Evolutionary conservation across 345 rosid genomes (phyloP).

Genomic region (Carallia brachiata): DNA sequence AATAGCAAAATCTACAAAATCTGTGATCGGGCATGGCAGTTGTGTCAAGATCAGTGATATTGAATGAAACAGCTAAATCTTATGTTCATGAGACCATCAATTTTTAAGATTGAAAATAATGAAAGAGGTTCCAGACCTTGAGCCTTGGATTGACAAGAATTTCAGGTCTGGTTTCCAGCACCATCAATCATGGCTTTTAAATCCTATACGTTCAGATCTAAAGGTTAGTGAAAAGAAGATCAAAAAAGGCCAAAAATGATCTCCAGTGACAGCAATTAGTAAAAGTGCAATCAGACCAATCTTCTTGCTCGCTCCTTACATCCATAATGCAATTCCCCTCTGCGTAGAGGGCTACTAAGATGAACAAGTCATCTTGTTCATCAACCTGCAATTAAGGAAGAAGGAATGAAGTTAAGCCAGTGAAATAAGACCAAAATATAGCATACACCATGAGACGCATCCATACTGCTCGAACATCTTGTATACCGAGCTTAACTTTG

Average conservation of each 20-base stretch:
- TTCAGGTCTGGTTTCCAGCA: constrained; percentile 80
- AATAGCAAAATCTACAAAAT: background rate
- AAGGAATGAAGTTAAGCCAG: background rate
- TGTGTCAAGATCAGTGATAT: too few species aligned
- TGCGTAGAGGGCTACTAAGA: constrained; percentile 91
- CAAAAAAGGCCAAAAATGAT: background rate
- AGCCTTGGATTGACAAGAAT: constrained; percentile 82
- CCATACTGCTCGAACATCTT: background rate
- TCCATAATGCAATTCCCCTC: constrained; percentile 87
- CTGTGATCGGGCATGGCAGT: too few species aligned
- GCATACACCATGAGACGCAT: background rate
- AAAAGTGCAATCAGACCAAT: constrained; percentile 5
- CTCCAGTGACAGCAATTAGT: background rate
- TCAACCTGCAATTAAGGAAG: constrained; percentile 51
- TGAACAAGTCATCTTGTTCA: constrained; percentile 81
- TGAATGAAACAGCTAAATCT: too few species aligned
- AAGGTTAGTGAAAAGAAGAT: constrained; percentile 11
- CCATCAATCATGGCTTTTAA: constrained; percentile 84
- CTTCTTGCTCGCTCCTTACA: constrained; percentile 41
- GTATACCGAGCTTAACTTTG: too few species aligned
- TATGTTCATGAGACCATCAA: background rate
- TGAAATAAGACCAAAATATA: background rate
- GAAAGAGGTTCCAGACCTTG: constrained; percentile 40
- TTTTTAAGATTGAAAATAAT: background rate
- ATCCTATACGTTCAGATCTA: constrained; percentile 46